Conservation (phyloP, 441 rosid species). For the Melastoma candidum region DNA sequence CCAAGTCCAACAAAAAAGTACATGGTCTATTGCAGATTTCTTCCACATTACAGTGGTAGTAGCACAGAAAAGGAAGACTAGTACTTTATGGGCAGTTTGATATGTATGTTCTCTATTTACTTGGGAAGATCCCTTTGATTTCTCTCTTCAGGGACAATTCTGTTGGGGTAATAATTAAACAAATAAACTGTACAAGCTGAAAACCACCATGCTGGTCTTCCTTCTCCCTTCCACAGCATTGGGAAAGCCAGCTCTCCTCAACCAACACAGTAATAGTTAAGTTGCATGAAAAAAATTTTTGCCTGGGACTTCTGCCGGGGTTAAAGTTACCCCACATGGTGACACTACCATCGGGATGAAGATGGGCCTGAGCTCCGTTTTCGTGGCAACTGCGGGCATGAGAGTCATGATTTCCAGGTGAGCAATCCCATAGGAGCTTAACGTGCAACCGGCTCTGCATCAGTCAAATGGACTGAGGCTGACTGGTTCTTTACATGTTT, state of each 20-base stretch:
- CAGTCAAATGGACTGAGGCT: slow-evolving; percentile 31
- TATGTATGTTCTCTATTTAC: slow-evolving; percentile 3
- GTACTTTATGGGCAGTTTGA: background rate
- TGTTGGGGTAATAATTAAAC: slow-evolving; percentile 38
- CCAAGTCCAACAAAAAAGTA: too few relatives aligned
- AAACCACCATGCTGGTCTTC: slow-evolving; percentile 15
- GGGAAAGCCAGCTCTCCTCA: slow-evolving; percentile 20
- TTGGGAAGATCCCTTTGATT: background rate
- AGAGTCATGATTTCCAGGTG: slow-evolving; percentile 8
- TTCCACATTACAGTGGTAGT: too few relatives aligned
- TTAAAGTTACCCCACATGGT: background rate
- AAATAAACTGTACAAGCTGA: slow-evolving; percentile 42
- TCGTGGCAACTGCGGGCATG: slow-evolving; percentile 8
- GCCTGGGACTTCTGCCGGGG: slow-evolving; percentile 4
- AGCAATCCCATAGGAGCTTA: slow-evolving; percentile 3
- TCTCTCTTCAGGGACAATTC: slow-evolving; percentile 20
- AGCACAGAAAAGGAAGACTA: too few relatives aligned
- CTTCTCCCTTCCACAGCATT: slow-evolving; percentile 15
- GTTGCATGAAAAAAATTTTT: slow-evolving; percentile 17
- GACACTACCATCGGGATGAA: background rate
- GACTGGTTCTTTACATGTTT: slow-evolving; percentile 38
- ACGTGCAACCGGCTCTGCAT: slow-evolving; percentile 12
- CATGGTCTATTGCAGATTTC: too few relatives aligned
- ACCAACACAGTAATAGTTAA: slow-evolving; percentile 11
- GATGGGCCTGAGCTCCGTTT: slow-evolving; percentile 1